Evolutionary conservation across 2,329 filamentous ascomycete species (phyloP), one percentile per base, ranked within the genome.

Genomic region (Aspergillus sp.): DNA sequence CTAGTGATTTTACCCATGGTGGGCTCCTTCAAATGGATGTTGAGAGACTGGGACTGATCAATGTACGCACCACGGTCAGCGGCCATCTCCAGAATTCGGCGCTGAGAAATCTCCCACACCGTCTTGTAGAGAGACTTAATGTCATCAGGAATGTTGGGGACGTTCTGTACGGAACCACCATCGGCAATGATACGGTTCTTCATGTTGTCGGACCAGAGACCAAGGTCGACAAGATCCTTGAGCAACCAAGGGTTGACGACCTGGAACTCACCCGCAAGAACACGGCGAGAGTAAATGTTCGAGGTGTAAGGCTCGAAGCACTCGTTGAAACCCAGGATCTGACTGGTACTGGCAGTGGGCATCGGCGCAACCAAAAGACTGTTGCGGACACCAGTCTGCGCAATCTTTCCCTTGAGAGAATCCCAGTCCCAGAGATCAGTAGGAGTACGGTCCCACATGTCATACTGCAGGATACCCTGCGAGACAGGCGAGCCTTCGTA

Each of bases 171-270:
- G 19, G 93, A 98, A 65, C 95, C 95, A 66, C 91, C 91, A 62
- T 97, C 93, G 57, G 95, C 89, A 71, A 99, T 99, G 83, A 99
- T 99, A 69, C 95, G 92, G 83, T 99, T 99, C 88, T 99, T 99
- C 95, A 99, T 99, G 81, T 92, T 91, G 79, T 99, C 93, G 48
- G 93, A 97, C 95, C 95, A 99, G 45, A 99, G 84, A 61, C 95
- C 95, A 81, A 97, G 90, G 73, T 99, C 95, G 66, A 99, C 95
- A 30, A 99, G 87, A 70, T 99, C 95, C 83, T 96, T 97, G 61
- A 99, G 86, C 62, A 99, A 80, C 95, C 95, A 99, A 52, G 95
- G 95, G 82, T 99, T 99, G 76, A 99, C 95, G 54, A 99, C 91
- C 80, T 99, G 95, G 87, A 99, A 99, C 77, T 99, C 95, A 69